Evolutionary conservation across 495 filamentous ascomycete species (phyloP), one percentile per base, ranked within the genome.

Genomic region (Cercophora sp.): DNA sequence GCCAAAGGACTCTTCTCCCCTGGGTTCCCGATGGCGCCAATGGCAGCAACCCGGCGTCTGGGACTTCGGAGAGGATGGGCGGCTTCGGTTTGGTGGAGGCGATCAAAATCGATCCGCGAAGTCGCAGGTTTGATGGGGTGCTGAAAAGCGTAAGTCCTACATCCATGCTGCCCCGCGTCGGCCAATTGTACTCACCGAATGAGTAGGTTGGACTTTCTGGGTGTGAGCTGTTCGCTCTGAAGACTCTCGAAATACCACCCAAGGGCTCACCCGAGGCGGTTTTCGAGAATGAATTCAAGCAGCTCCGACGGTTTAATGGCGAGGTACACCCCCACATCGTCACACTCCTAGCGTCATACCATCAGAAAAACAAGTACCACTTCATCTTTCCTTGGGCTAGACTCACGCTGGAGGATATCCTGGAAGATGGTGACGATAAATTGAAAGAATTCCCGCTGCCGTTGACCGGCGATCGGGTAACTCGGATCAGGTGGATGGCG

Each of bases 371-470:
- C 2, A 36, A 16, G 5, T 62, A 48, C 37, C 37, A 52, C 39
- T 51, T 64, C 5, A 48, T 64, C 13, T 64, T 64, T 45, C 62
- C 42, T 1, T 62, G 54, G 41, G 62, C 62, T 5, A 34, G 59
- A 3, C 47, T 37, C 39, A 45, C 52, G 34, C 50, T 64, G 19
- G 26, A 54, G 2, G 22, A 19, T 0, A 59, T 54, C 26, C 59
- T 52, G 59, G 19, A 29, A 4, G n/a, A n/a, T n/a, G n/a, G n/a
- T n/a, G n/a, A n/a, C n/a, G n/a, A n/a, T n/a, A n/a, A n/a, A n/a
- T n/a, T n/a, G n/a, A 13, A 27, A 11, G 15, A 26, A 3, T 29
- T 9, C 25, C 46, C 34, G n/a, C 1, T 10, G 5, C 48, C 48
- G 2, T 3, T 37, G 5, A 57, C 54, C 8, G 31, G 57, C 6